Evolutionary conservation across 306 rosid genomes (phyloP).

Genomic region (Boehmeria nivea): DNA sequence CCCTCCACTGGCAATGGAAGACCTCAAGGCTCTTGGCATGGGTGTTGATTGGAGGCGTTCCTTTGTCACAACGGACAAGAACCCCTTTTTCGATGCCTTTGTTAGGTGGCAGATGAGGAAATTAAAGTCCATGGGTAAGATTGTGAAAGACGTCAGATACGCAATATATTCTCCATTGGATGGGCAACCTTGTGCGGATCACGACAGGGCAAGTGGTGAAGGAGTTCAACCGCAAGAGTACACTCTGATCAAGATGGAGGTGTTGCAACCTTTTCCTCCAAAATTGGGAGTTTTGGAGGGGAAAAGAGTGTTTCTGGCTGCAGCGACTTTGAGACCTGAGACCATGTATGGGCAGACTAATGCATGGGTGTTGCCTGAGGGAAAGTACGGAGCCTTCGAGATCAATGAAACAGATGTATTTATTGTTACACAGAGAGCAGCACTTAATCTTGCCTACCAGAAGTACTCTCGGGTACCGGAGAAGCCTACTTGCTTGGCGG

Average conservation of each 20-base stretch:
- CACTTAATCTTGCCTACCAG: slow-evolving; percentile 90
- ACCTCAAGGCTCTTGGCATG: slow-evolving; percentile 83
- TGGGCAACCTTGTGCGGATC: slow-evolving; percentile 98
- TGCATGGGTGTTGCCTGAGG: slow-evolving; percentile 96
- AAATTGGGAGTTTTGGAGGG: slow-evolving; percentile 68
- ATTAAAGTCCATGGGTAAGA: slow-evolving; percentile 70
- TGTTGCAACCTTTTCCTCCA: slow-evolving; percentile 57
- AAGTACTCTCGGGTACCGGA: slow-evolving; percentile 57
- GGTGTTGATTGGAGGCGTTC: slow-evolving; percentile 96
- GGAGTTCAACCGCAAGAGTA: slow-evolving; percentile 98
- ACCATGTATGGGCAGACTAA: slow-evolving; percentile 98
- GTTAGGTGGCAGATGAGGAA: slow-evolving; percentile 96
- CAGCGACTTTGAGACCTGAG: slow-evolving; percentile 94
- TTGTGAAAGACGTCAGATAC: slow-evolving; percentile 90
- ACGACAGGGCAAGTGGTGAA: slow-evolving; percentile 90
- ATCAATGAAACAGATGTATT: slow-evolving; percentile 71
- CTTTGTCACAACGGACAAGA: slow-evolving; percentile 71
- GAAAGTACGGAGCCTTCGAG: slow-evolving; percentile 87
- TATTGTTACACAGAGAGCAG: slow-evolving; percentile 62
- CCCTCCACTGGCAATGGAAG: slow-evolving; percentile 87
- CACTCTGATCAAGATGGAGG: slow-evolving; percentile 84
- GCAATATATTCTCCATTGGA: slow-evolving; percentile 79
- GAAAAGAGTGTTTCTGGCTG: slow-evolving; percentile 67
- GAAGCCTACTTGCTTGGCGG: slow-evolving; percentile 70
- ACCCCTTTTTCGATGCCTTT: slow-evolving; percentile 72